Evolutionary conservation across 2,329 filamentous ascomycete species (phyloP).

Genomic region (Aaosphaeria arxii): DNA sequence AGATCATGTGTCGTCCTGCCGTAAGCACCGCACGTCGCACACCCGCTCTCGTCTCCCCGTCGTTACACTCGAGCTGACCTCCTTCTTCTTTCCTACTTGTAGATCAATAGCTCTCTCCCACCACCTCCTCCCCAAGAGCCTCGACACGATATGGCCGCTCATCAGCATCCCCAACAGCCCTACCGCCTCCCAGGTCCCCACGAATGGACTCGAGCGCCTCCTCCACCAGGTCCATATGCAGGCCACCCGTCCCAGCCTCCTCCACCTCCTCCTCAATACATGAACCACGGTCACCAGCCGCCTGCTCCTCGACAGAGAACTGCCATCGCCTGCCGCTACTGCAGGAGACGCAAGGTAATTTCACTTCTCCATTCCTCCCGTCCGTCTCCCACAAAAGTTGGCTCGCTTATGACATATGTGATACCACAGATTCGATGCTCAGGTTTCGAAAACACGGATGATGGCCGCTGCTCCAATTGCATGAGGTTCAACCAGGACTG

Average conservation of each 20-base stretch:
- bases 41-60: not conserved
- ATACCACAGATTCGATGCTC: slow-evolving; percentile 66
- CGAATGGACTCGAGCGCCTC: slow-evolving; percentile 43
- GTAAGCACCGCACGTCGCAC: slow-evolving; percentile 4
- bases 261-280: slow-evolving; percentile 40
- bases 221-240: slow-evolving; percentile 31
- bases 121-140: slow-evolving; percentile 33
- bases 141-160: slow-evolving; percentile 44
- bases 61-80: slow-evolving; percentile 11
- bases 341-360: slow-evolving; percentile 56
- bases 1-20: slow-evolving; percentile 6
- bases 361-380: not conserved
- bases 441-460: slow-evolving; percentile 68
- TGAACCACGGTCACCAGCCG: slow-evolving; percentile 36
- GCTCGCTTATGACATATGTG: not conserved
- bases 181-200: slow-evolving; percentile 47
- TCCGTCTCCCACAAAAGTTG: not conserved
- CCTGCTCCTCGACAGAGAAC: slow-evolving; percentile 59
- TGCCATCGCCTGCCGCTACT: slow-evolving; percentile 60
- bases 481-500: slow-evolving; percentile 73
- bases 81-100: slow-evolving; percentile 5
- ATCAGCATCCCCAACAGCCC: slow-evolving; percentile 43
- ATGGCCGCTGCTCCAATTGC: slow-evolving; percentile 72
- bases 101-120: slow-evolving; percentile 31
- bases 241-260: slow-evolving; percentile 9